phyloP scores from a whole-genome alignment of 1,139 yeast genomes.

The Blastobotrys petasosporus region DNA sequence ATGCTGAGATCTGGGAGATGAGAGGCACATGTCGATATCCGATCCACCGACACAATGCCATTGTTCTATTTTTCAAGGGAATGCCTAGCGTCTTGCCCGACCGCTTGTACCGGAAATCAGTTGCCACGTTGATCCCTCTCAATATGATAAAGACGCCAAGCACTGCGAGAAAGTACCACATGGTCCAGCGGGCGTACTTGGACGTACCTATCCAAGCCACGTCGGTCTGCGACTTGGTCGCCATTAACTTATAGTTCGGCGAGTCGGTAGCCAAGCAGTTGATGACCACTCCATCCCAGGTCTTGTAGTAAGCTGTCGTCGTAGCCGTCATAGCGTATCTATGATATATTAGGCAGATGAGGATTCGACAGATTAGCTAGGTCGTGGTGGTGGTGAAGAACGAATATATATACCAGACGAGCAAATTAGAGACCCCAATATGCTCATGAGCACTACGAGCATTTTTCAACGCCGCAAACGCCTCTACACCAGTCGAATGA shows the following conservation, averaged over 20 bases:
- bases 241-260: too few relatives aligned
- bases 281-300: too few relatives aligned
- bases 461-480: too few relatives aligned
- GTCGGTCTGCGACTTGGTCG: constrained; percentile 29
- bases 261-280: too few relatives aligned
- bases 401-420: constrained; percentile 5
- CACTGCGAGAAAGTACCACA: constrained; percentile 41
- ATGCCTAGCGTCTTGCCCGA: constrained; percentile 1
- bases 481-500: too few relatives aligned
- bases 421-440: constrained; percentile 1
- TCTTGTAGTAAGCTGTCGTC: too few relatives aligned
- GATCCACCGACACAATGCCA: constrained; percentile 42
- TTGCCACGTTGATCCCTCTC: constrained; percentile 35
- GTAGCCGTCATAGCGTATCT: too few relatives aligned
- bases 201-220: constrained; percentile 40
- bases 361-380: background rate
- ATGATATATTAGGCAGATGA: too few relatives aligned
- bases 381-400: background rate
- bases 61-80: constrained; percentile 6
- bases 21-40: constrained; percentile 47
- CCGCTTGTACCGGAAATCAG: constrained; percentile 32
- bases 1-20: constrained; percentile 39
- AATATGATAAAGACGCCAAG: constrained; percentile 40
- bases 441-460: background rate
- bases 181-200: constrained; percentile 42